These are phyloP conservation scores for Cydonia oblonga DNA, from an alignment of 331 rosid genomes.

Conservation along the genomic window DNA sequence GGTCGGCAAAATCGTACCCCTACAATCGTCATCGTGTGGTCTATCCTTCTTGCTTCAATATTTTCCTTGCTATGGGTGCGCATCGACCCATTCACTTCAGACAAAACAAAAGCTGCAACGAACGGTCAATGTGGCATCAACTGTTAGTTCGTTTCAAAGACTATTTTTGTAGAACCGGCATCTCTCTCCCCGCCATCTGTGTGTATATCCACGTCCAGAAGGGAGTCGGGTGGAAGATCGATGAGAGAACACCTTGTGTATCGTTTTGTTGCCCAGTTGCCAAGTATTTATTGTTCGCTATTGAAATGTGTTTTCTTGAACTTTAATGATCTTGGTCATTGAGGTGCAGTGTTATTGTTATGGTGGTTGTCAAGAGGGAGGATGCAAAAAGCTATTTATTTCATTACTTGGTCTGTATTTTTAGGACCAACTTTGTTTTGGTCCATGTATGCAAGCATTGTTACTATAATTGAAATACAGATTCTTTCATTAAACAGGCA, in stretches of 20 bases:
- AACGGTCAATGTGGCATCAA: slow-evolving; percentile 81
- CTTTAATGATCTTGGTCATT: slow-evolving; percentile 7
- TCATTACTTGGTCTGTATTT: background rate
- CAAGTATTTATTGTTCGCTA: background rate
- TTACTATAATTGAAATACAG: slow-evolving; percentile 5
- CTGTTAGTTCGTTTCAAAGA: slow-evolving; percentile 39
- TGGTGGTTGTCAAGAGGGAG: slow-evolving; percentile 12
- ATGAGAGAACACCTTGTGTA: slow-evolving; percentile 5
- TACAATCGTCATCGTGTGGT: slow-evolving; percentile 94
- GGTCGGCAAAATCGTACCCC: slow-evolving; percentile 96
- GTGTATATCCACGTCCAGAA: slow-evolving; percentile 27
- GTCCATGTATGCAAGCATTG: background rate
- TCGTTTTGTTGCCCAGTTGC: background rate
- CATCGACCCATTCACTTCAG: slow-evolving; percentile 73
- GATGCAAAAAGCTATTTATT: slow-evolving; percentile 3
- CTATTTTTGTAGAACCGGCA: slow-evolving; percentile 6
- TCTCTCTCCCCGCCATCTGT: slow-evolving; percentile 1
- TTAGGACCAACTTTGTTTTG: background rate
- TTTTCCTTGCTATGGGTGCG: slow-evolving; percentile 97
- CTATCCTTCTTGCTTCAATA: slow-evolving; percentile 89
- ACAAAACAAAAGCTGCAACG: slow-evolving; percentile 30
- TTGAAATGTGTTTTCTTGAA: background rate
- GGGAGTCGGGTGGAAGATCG: slow-evolving; percentile 13
- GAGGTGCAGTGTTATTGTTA: slow-evolving; percentile 22
- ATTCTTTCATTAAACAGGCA: background rate